These are phyloP conservation scores for Xylaria sp. DNA, from an alignment of 2,329 filamentous ascomycete species.

Conservation along the genomic window DNA sequence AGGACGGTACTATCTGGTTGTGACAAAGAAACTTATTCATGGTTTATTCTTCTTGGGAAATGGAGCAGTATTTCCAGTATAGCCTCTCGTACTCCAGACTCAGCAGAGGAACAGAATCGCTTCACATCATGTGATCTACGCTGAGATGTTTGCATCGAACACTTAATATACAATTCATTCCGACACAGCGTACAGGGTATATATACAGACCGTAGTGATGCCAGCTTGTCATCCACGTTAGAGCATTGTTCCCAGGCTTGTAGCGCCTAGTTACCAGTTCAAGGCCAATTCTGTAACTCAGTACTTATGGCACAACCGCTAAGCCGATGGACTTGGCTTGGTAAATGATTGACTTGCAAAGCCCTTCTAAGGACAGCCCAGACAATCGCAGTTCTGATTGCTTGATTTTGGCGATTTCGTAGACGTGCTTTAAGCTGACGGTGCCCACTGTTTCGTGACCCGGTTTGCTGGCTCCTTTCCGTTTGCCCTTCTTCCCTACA, in stretches of 20 bases:
- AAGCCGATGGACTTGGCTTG: slow-evolving; percentile 82
- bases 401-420: slow-evolving; percentile 98
- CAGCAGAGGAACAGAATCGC: not conserved
- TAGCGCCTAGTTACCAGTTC: not conserved
- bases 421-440: slow-evolving; percentile 93
- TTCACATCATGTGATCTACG: not conserved
- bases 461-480: slow-evolving; percentile 80
- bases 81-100: not conserved
- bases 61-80: not conserved
- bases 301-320: slow-evolving; percentile 66
- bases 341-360: slow-evolving; percentile 79
- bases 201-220: slow-evolving; percentile 25
- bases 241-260: slow-evolving; percentile 1
- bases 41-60: not conserved
- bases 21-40: not conserved
- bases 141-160: not conserved
- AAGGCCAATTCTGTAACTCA: not conserved
- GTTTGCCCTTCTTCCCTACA: slow-evolving; percentile 76
- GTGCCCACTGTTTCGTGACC: slow-evolving; percentile 83
- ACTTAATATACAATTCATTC: slow-evolving; percentile 23
- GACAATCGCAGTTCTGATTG: slow-evolving; percentile 79
- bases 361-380: slow-evolving; percentile 74
- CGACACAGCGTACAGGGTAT: slow-evolving; percentile 23
- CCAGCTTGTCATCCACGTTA: not conserved
- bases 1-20: not conserved